Percentiles rank a stretch among this genome's conserved stretches.
Evolutionary conservation across 2,329 filamentous ascomycete genomes (phyloP).

Genomic region (Dothistroma pini): DNA sequence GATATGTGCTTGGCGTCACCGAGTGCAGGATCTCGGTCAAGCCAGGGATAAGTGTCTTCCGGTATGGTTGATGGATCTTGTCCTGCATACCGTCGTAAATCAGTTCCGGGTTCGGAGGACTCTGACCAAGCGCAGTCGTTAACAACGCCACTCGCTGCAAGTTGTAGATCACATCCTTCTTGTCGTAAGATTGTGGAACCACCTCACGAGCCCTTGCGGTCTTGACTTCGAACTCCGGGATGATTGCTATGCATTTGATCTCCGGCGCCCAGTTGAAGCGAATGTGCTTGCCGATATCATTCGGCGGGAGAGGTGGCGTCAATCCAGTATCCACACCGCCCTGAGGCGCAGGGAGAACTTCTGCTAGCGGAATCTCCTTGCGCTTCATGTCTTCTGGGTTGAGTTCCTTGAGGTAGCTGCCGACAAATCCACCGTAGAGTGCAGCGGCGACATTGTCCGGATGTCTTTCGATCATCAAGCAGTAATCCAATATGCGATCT

Average conservation of each 20-base stretch:
- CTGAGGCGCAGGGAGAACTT: slow-evolving; percentile 85
- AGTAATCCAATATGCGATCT: slow-evolving; percentile 88
- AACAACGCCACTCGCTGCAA: slow-evolving; percentile 89
- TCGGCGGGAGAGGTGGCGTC: slow-evolving; percentile 80
- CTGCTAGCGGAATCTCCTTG: slow-evolving; percentile 88
- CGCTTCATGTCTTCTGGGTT: slow-evolving; percentile 83
- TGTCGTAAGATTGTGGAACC: slow-evolving; percentile 72
- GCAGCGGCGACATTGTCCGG: slow-evolving; percentile 94
- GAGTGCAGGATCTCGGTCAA: slow-evolving; percentile 85
- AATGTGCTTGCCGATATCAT: slow-evolving; percentile 92
- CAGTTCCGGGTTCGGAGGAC: slow-evolving; percentile 84
- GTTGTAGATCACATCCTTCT: slow-evolving; percentile 90
- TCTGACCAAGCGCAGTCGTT: slow-evolving; percentile 82
- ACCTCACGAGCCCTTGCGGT: slow-evolving; percentile 87
- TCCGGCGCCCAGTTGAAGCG: slow-evolving; percentile 91
- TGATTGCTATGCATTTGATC: slow-evolving; percentile 96
- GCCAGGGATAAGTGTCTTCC: slow-evolving; percentile 85
- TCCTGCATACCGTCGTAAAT: slow-evolving; percentile 99
- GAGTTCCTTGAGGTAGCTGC: slow-evolving; percentile 91
- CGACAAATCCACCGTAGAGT: slow-evolving; percentile 93
- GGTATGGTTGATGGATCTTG: slow-evolving; percentile 95
- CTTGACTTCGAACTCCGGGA: slow-evolving; percentile 93
- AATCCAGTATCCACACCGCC: slow-evolving; percentile 88
- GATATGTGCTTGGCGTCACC: slow-evolving; percentile 82
- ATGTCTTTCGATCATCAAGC: slow-evolving; percentile 91